Evolutionary conservation across 176 grass and related monocot species (phyloP).

Genomic region (Themeda triandra): DNA sequence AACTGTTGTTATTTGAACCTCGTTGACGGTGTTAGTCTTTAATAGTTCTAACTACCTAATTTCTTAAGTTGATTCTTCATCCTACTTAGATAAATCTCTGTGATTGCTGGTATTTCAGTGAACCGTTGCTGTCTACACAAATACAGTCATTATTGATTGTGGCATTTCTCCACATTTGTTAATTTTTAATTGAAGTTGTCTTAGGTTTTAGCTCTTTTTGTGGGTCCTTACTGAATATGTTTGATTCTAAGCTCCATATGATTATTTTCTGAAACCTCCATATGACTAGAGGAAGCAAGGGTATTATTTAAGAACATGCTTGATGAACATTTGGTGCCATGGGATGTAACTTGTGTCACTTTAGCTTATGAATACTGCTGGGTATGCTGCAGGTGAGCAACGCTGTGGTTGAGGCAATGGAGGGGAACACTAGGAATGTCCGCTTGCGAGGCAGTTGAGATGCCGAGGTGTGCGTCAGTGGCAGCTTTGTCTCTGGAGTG

Average conservation of each 20-base stretch:
- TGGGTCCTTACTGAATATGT: slow-evolving; percentile 3
- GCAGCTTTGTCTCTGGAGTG: no score
- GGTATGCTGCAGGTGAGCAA: no score
- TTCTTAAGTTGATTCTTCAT: not conserved
- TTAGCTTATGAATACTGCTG: no score
- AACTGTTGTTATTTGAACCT: not conserved
- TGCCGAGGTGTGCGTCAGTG: no score
- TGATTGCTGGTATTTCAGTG: not conserved
- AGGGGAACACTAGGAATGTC: no score
- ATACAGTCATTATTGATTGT: not conserved
- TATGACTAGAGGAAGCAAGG: no score
- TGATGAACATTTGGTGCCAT: no score
- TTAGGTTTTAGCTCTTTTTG: not conserved
- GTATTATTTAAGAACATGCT: no score
- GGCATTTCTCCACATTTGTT: not conserved
- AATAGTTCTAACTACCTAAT: not conserved
- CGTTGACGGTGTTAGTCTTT: not conserved
- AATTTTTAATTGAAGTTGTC: not conserved
- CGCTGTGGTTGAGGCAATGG: no score
- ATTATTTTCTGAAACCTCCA: not conserved
- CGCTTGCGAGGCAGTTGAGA: no score
- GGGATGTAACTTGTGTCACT: no score
- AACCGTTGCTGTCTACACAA: not conserved
- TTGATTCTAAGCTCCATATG: not conserved
- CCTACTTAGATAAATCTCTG: not conserved